Evolutionary conservation across 177 flowering plant genomes (phyloP).

Genomic region (Vitis hybrid): DNA sequence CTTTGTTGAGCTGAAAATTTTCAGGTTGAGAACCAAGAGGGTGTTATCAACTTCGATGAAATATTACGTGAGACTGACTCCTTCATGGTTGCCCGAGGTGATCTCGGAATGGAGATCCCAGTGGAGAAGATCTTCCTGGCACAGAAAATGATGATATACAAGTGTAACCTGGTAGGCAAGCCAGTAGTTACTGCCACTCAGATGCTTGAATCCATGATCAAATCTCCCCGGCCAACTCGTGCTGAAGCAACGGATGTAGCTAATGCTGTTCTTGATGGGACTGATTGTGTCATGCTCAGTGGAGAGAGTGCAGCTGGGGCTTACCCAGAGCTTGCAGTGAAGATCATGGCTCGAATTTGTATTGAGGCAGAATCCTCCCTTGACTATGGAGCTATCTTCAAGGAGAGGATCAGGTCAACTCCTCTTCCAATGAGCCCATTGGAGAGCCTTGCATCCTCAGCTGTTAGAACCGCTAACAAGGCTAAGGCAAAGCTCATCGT

Average conservation of each 20-base stretch:
- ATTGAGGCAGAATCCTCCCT: conserved; percentile 81
- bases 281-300: conserved; percentile 91
- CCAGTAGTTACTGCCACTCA: conserved; percentile 93
- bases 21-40: conserved; percentile 91
- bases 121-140: conserved; percentile 91
- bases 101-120: conserved; percentile 92
- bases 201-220: conserved; percentile 95
- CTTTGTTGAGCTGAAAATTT: background rate
- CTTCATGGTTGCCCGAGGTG: conserved; percentile 95
- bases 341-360: conserved; percentile 80
- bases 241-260: conserved; percentile 94
- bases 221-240: conserved; percentile 84
- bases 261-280: conserved; percentile 85
- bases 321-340: conserved; percentile 81
- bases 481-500: conserved; percentile 75
- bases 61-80: conserved; percentile 83
- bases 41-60: conserved; percentile 84
- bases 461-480: conserved; percentile 87
- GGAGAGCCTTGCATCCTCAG: conserved; percentile 86
- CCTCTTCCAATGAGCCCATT: conserved; percentile 90
- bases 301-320: conserved; percentile 94
- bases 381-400: conserved; percentile 74
- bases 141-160: conserved; percentile 93
- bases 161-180: conserved; percentile 81
- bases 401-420: conserved; percentile 67